Evolutionary conservation across 2,329 filamentous ascomycete species (phyloP), one percentile per base, ranked within the genome.

Genomic region (Microsporum canis): DNA sequence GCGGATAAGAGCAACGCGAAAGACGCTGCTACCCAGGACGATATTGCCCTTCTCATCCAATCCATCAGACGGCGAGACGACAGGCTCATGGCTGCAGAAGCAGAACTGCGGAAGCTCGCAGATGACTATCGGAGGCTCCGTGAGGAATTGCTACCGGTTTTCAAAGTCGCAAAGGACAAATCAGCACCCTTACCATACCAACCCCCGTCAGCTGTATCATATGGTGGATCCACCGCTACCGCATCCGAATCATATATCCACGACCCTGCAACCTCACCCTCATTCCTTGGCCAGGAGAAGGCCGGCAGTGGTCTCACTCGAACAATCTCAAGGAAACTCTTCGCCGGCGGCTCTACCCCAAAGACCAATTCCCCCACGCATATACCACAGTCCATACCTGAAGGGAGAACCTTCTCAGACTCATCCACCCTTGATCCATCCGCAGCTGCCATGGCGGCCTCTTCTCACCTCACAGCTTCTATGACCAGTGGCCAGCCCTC

Each of bases 51-150:
- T 59, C 82, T 99, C 23, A 92, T 96, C 64, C 88, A 92, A 69
- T 91, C 95, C 64, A 85, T 99, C 53, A 86, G 89, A 66, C 79
- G 95, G 65, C 88, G 94, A 66, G 94, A 99, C 72, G 90, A 96
- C 75, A 86, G 91, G 62, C 92, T 97, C 76, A 85, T 84, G 65
- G 79, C 88, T 49, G 83, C 92, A 31, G 92, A 97, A 73, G 82
- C 86, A 62, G 91, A 97, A 71, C 76, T 97, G 70, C 85, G 88
- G 64, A 85, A 88, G 63, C 82, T 97, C 69, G 87, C 87, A 10
- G 90, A 96, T 45, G 91, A 97, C 71, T 96, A 95, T 72, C 83
- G 88, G 67, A 87, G 89, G 66, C 76, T 99, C 65, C 83, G 94
- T 61, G 92, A 97, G 73, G 94, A 99, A 71, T 84, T 96, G 70